Percentiles rank a stretch among this genome's conserved stretches.
Evolutionary conservation across 1,284 basidiomycete genomes (phyloP).

Genomic region (Naganishia sp.): DNA sequence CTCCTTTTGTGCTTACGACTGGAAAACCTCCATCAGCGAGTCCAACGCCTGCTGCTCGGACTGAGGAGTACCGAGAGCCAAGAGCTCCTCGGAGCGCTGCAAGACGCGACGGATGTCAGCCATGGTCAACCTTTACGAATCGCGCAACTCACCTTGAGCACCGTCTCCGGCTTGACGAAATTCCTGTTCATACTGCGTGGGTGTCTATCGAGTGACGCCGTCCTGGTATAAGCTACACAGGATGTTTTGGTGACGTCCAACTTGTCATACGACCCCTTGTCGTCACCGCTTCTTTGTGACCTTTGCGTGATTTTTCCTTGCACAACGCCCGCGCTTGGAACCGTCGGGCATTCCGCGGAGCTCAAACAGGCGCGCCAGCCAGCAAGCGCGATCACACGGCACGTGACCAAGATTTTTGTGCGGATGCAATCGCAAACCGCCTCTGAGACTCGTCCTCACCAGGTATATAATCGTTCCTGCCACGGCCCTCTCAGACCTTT

Average conservation of each 20-base stretch:
- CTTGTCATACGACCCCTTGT: slow-evolving; percentile 1
- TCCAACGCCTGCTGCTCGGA: slow-evolving; percentile 54
- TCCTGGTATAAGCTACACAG: slow-evolving; percentile 24
- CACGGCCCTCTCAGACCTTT: not conserved
- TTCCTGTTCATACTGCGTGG: slow-evolving; percentile 48
- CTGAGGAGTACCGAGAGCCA: slow-evolving; percentile 51
- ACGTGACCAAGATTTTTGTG: slow-evolving; percentile 21
- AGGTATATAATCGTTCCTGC: slow-evolving; percentile 18
- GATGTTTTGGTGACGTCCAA: not conserved
- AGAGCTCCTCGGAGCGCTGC: slow-evolving; percentile 54
- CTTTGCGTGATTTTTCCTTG: slow-evolving; percentile 8
- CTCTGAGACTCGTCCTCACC: not conserved
- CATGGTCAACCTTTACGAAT: not conserved
- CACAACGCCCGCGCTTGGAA: not conserved
- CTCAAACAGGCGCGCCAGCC: not conserved
- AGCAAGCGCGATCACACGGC: slow-evolving; percentile 15
- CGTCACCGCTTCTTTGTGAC: not conserved
- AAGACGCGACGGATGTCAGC: not conserved
- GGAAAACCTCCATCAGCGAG: slow-evolving; percentile 53
- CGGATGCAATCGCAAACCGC: slow-evolving; percentile 12
- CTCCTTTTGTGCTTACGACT: slow-evolving; percentile 41
- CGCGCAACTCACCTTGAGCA: slow-evolving; percentile 50
- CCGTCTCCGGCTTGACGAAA: slow-evolving; percentile 55
- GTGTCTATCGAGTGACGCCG: not conserved
- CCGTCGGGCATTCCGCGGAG: not conserved